A percentile compares a stretch with the other conserved stretches of the same genome.
These are phyloP conservation scores for Picea mariana DNA, from an alignment of 83 land plant species.

Conservation along the genomic window DNA sequence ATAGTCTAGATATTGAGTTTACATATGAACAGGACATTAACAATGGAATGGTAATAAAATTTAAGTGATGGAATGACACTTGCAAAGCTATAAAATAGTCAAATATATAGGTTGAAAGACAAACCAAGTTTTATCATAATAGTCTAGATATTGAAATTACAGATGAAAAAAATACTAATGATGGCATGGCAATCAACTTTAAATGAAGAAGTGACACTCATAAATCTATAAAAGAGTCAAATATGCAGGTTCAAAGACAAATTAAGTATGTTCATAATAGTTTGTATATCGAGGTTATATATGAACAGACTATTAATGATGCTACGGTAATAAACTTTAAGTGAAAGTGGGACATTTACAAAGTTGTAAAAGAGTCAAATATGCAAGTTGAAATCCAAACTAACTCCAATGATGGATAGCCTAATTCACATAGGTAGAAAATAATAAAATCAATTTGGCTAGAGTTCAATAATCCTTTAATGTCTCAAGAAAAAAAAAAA, in stretches of 20 bases:
- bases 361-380: not conserved
- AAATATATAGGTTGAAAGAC: not conserved
- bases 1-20: not conserved
- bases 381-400: too few relatives aligned
- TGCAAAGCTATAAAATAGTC: not conserved
- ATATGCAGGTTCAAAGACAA: too few relatives aligned
- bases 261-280: not conserved
- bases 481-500: not conserved
- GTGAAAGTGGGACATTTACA: conserved; percentile 28
- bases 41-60: conserved; percentile 18
- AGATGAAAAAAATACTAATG: too few relatives aligned
- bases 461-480: not conserved
- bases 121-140: too few relatives aligned
- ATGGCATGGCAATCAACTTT: too few relatives aligned
- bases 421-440: not conserved
- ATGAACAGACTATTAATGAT: not conserved
- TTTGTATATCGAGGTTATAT: not conserved
- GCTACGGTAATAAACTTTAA: conserved; percentile 26
- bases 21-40: not conserved
- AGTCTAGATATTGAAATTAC: too few relatives aligned
- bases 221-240: too few relatives aligned
- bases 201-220: too few relatives aligned
- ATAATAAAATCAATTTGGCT: conserved; percentile 16
- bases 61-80: conserved; percentile 38
- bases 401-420: too few relatives aligned